Percentiles rank a stretch among this genome's conserved stretches.
phyloP scores from a whole-genome alignment of 305 asterid species.

The Solanum hybrid region DNA sequence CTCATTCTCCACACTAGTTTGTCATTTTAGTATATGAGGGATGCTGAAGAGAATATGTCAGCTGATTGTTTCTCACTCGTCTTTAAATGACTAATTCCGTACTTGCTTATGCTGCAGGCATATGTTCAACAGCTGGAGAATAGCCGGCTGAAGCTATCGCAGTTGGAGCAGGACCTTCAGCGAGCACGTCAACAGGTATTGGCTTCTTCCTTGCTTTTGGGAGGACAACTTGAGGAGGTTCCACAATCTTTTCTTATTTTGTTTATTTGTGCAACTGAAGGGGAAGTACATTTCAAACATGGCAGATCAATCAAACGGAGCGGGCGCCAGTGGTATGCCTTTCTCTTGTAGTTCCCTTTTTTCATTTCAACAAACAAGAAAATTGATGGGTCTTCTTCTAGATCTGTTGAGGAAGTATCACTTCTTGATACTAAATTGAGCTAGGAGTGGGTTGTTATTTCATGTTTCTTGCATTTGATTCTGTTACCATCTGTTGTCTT shows the following conservation, averaged over 20 bases:
- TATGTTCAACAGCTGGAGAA: slow-evolving; percentile 94
- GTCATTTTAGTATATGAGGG: not conserved
- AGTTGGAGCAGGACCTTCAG: slow-evolving; percentile 89
- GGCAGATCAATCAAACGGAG: slow-evolving; percentile 66
- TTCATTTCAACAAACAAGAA: not conserved
- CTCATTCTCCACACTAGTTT: not conserved
- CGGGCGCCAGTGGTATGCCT: slow-evolving; percentile 55
- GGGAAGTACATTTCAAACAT: slow-evolving; percentile 63
- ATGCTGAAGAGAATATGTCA: not conserved
- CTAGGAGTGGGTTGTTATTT: not conserved
- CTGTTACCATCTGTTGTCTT: not conserved
- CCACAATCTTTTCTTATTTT: not conserved
- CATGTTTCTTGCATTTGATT: not conserved
- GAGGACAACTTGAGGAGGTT: not conserved
- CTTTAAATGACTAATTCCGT: not conserved
- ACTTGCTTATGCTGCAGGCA: slow-evolving; percentile 40
- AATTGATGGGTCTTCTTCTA: not conserved
- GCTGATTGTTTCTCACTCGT: not conserved
- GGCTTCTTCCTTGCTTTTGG: not conserved
- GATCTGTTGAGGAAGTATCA: not conserved
- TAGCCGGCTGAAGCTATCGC: slow-evolving; percentile 80
- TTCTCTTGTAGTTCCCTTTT: not conserved
- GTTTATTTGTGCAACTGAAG: slow-evolving; percentile 11
- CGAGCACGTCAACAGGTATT: slow-evolving; percentile 73
- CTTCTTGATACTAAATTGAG: not conserved